A percentile compares a stretch with the other conserved stretches of the same genome.
These are phyloP conservation scores for Globisporangium yorkense DNA, from an alignment of 352 stramenopile species.

Conservation along the genomic window DNA sequence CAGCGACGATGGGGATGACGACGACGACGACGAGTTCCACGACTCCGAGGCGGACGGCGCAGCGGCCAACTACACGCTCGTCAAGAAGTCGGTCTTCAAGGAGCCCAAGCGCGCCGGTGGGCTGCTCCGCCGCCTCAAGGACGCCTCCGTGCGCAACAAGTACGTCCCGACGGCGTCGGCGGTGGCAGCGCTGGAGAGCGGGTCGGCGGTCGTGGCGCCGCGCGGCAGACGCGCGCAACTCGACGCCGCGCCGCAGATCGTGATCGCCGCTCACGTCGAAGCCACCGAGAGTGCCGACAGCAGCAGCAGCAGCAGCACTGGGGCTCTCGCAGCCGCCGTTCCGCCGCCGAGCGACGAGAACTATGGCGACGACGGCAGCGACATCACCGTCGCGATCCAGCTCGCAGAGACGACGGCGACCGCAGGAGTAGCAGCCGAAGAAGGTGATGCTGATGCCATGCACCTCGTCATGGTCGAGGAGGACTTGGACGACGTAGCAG, in stretches of 20 bases:
- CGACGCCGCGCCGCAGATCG: slow-evolving; percentile 7
- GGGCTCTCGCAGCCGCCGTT: background rate
- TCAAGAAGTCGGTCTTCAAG: slow-evolving; percentile 73
- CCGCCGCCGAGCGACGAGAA: background rate
- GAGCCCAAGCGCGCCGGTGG: slow-evolving; percentile 19
- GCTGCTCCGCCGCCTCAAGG: slow-evolving; percentile 26
- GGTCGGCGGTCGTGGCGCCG: background rate
- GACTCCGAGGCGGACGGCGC: slow-evolving; percentile 14
- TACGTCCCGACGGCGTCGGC: slow-evolving; percentile 12
- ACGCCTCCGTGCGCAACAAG: slow-evolving; percentile 21
- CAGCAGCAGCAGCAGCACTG: background rate
- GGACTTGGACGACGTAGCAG: slow-evolving; percentile 14
- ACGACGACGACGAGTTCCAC: slow-evolving; percentile 15
- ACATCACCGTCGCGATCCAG: slow-evolving; percentile 46
- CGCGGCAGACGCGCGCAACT: background rate
- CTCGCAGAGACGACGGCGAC: background rate
- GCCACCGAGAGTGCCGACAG: background rate
- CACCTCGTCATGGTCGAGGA: slow-evolving; percentile 10
- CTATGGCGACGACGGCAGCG: slow-evolving; percentile 26
- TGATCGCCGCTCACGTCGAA: slow-evolving; percentile 1
- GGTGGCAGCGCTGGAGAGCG: background rate
- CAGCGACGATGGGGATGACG: background rate
- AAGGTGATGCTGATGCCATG: background rate
- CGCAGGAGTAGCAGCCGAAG: background rate
- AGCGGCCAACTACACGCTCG: slow-evolving; percentile 23